Evolutionary conservation across 257 asterid genomes (phyloP).

Genomic region (Salvia hispanica): DNA sequence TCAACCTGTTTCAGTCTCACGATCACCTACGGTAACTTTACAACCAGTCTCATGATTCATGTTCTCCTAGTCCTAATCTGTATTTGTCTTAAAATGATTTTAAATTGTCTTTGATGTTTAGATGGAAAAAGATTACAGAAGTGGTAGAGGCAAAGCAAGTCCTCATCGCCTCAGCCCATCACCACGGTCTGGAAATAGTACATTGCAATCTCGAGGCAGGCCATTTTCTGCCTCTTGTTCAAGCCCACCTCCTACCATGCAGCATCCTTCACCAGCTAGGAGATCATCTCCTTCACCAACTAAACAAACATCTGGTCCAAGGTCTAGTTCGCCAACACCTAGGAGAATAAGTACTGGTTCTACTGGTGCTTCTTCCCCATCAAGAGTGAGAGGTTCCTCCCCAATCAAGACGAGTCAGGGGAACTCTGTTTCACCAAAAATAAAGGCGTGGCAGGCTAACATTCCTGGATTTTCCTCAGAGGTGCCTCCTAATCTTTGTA

Average conservation of each 20-base stretch:
- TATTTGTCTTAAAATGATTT: conserved; percentile 13
- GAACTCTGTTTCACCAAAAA: conserved; percentile 83
- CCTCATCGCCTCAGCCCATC: conserved; percentile 80
- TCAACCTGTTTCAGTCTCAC: conserved; percentile 74
- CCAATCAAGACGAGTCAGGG: conserved; percentile 74
- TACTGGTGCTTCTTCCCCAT: conserved; percentile 42
- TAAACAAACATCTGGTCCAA: conserved; percentile 54
- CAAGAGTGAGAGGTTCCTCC: conserved; percentile 68
- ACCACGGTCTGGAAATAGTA: conserved; percentile 52
- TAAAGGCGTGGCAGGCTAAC: conserved; percentile 74
- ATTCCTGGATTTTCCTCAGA: conserved; percentile 82
- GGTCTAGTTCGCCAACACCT: conserved; percentile 69
- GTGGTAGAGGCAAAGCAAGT: conserved; percentile 78
- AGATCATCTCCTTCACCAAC: conserved; percentile 68
- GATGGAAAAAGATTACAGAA: conserved; percentile 73
- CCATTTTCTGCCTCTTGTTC: conserved; percentile 60
- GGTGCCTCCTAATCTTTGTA: conserved; percentile 94
- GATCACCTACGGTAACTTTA: conserved; percentile 72
- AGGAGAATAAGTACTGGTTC: conserved; percentile 76
- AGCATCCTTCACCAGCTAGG: conserved; percentile 58
- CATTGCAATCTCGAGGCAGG: conserved; percentile 63
- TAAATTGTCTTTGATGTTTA: conserved; percentile 37
- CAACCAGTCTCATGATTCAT: conserved; percentile 5
- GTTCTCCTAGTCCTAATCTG: not conserved
- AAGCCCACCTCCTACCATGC: conserved; percentile 67